Evolutionary conservation across 2,329 filamentous ascomycete genomes (phyloP).

Genomic region (Raffaelea ambrosiae): DNA sequence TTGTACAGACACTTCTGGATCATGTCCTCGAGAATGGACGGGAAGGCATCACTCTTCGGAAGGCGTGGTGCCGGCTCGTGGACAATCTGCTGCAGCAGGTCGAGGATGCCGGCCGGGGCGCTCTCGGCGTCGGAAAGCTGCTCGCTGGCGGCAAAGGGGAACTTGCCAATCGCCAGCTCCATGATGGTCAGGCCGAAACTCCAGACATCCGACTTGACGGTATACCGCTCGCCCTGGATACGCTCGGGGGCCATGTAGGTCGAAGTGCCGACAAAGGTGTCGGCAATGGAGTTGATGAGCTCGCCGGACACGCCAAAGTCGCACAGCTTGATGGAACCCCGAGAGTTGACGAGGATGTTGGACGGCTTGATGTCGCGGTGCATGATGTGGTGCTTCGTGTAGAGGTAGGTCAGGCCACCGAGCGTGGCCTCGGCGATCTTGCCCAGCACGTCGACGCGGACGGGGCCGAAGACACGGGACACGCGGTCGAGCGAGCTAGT

Average conservation of each 20-base stretch:
- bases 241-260: slow-evolving; percentile 99
- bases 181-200: slow-evolving; percentile 92
- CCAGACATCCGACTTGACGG: slow-evolving; percentile 98
- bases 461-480: slow-evolving; percentile 87
- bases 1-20: slow-evolving; percentile 94
- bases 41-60: slow-evolving; percentile 96
- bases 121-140: slow-evolving; percentile 64
- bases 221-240: slow-evolving; percentile 95
- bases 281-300: slow-evolving; percentile 93
- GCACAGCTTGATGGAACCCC: slow-evolving; percentile 91
- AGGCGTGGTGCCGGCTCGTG: slow-evolving; percentile 89
- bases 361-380: slow-evolving; percentile 98
- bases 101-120: slow-evolving; percentile 87
- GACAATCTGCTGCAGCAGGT: slow-evolving; percentile 94
- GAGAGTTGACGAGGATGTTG: slow-evolving; percentile 92
- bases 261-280: slow-evolving; percentile 96
- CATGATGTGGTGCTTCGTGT: slow-evolving; percentile 95
- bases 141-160: slow-evolving; percentile 77
- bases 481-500: slow-evolving; percentile 82
- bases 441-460: slow-evolving; percentile 90
- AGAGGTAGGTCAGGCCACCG: slow-evolving; percentile 88
- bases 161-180: slow-evolving; percentile 95
- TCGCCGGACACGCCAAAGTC: slow-evolving; percentile 99
- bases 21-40: slow-evolving; percentile 89
- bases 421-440: slow-evolving; percentile 97